Conservation (phyloP, 2,329 filamentous ascomycete genomes). For the Blastomyces emzantsi region DNA sequence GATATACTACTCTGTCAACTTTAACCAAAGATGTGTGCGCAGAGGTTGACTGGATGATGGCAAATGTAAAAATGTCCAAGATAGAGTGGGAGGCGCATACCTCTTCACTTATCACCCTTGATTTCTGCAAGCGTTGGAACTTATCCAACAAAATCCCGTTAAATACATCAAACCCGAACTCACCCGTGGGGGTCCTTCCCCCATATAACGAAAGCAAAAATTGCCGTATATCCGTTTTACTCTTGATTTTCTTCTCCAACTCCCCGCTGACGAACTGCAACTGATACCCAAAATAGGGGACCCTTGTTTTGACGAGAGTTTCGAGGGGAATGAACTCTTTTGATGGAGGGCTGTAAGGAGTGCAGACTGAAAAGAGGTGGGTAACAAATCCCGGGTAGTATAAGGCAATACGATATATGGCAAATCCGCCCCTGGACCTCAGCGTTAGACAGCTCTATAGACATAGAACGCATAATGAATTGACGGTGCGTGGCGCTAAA, state of each 20-base stretch:
- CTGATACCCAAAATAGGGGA: conserved; percentile 76
- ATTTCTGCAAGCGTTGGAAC: conserved; percentile 48
- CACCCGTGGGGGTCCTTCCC: conserved; percentile 48
- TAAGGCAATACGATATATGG: conserved; percentile 65
- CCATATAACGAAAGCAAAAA: conserved; percentile 67
- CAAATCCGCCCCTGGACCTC: conserved; percentile 55
- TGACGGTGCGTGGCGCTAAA: background rate
- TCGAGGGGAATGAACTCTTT: conserved; percentile 49
- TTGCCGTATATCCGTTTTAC: conserved; percentile 54
- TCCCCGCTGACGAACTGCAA: conserved; percentile 64
- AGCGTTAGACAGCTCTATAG: background rate
- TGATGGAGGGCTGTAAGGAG: conserved; percentile 56
- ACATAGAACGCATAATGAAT: background rate
- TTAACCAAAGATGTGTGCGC: conserved; percentile 1
- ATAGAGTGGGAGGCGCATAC: conserved; percentile 27
- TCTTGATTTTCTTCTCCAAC: conserved; percentile 50
- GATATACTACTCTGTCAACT: background rate
- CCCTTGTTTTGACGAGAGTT: conserved; percentile 45
- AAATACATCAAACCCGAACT: conserved; percentile 49
- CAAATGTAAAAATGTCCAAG: background rate
- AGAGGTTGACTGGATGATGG: background rate
- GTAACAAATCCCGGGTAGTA: conserved; percentile 65
- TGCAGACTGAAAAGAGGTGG: conserved; percentile 71
- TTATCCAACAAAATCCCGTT: conserved; percentile 57
- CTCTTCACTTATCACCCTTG: conserved; percentile 54